Conservation (phyloP, 148 eudicot genomes). For the Rhododendron ferrugineum region DNA sequence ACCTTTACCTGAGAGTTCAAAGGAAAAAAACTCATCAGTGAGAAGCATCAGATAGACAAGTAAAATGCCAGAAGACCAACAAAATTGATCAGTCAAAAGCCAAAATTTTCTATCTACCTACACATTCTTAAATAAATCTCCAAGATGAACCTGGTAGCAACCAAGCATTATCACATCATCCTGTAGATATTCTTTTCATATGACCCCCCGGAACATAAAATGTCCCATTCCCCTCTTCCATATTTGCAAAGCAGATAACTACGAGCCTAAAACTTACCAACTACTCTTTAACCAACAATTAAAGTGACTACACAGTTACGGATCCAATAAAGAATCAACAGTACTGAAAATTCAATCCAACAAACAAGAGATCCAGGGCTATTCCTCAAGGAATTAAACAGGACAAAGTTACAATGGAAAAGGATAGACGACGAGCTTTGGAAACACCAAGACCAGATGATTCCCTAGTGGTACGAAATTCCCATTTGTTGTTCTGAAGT, state of each 20-base stretch:
- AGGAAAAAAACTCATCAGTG: constrained; percentile 9
- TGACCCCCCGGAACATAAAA: background rate
- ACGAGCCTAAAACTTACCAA: background rate
- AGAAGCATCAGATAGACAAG: constrained; percentile 1
- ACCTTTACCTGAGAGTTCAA: constrained; percentile 53
- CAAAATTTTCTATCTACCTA: background rate
- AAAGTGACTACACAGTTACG: background rate
- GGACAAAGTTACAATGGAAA: background rate
- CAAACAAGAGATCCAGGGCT: background rate
- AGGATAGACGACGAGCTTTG: background rate
- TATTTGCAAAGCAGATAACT: background rate
- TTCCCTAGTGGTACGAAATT: background rate
- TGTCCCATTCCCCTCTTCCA: background rate
- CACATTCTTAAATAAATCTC: background rate
- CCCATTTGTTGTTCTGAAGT: background rate
- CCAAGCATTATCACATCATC: background rate
- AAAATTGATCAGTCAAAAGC: background rate
- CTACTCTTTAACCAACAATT: background rate
- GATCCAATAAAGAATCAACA: background rate
- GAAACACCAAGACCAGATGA: background rate
- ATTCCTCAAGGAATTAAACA: background rate
- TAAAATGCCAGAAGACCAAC: background rate
- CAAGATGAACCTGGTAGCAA: background rate
- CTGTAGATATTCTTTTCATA: background rate
- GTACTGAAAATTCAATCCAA: background rate